Conservation (phyloP, 495 filamentous ascomycete species). For the Xylaria intraflava region DNA sequence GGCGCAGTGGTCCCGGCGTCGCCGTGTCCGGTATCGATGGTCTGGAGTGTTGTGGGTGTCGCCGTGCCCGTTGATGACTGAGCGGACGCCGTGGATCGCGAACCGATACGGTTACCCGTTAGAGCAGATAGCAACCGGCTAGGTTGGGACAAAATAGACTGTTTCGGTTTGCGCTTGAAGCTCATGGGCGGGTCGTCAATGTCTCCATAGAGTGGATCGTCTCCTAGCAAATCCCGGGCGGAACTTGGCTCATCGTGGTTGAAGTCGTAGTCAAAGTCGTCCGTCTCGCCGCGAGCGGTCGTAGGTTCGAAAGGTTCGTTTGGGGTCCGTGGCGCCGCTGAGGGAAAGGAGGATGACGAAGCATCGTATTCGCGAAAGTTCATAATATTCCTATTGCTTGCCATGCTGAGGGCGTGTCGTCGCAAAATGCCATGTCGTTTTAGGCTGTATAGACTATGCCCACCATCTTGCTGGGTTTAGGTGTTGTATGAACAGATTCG, state of each 20-base stretch:
- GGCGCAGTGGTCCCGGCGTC: slow-evolving; percentile 1
- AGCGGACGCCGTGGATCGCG: slow-evolving; percentile 26
- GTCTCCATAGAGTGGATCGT: slow-evolving; percentile 47
- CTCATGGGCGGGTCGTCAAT: slow-evolving; percentile 52
- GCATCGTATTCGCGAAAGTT: slow-evolving; percentile 21
- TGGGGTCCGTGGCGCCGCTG: slow-evolving; percentile 23
- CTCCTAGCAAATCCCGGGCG: slow-evolving; percentile 26
- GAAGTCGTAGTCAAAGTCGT: slow-evolving; percentile 42
- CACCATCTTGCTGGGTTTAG: not conserved
- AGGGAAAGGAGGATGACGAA: slow-evolving; percentile 25
- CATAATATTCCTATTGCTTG: slow-evolving; percentile 28
- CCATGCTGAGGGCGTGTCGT: slow-evolving; percentile 19
- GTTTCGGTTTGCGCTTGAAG: slow-evolving; percentile 80
- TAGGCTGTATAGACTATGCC: not conserved
- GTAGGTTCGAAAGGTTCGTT: slow-evolving; percentile 17
- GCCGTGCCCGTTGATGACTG: slow-evolving; percentile 17
- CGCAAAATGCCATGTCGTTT: slow-evolving; percentile 26
- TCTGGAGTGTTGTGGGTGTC: slow-evolving; percentile 18
- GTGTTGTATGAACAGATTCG: not conserved
- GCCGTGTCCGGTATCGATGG: slow-evolving; percentile 2
- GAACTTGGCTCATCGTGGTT: slow-evolving; percentile 28
- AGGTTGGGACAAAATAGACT: slow-evolving; percentile 38
- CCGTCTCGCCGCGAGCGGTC: slow-evolving; percentile 29
- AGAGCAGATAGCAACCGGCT: slow-evolving; percentile 51
- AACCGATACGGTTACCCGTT: slow-evolving; percentile 38